Evolutionary conservation across 2,329 filamentous ascomycete species (phyloP).

Genomic region (Exophiala phaeomuriformis): DNA sequence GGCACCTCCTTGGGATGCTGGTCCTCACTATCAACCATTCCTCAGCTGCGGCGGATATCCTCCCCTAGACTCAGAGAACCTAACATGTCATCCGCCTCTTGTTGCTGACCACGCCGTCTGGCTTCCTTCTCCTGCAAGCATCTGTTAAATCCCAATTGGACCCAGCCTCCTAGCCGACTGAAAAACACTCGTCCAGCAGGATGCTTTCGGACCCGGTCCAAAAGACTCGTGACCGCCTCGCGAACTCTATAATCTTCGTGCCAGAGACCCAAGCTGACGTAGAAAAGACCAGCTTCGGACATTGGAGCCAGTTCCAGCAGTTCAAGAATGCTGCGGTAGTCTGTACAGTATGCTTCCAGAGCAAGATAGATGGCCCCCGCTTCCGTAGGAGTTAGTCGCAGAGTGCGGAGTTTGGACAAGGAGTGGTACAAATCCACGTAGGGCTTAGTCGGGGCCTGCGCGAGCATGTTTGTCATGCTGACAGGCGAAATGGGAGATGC

Average conservation of each 20-base stretch:
- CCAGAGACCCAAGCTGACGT: constrained; percentile 82
- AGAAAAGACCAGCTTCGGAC: constrained; percentile 81
- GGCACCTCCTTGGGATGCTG: neutral
- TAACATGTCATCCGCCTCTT: constrained; percentile 12
- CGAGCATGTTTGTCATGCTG: constrained; percentile 52
- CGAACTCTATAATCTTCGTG: constrained; percentile 79
- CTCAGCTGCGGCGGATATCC: constrained; percentile 13
- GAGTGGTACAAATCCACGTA: constrained; percentile 85
- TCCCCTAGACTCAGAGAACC: constrained; percentile 4
- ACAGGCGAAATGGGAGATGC: constrained; percentile 34
- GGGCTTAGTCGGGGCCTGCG: constrained; percentile 47
- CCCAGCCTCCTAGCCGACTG: constrained; percentile 75
- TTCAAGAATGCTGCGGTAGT: constrained; percentile 79
- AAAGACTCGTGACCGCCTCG: constrained; percentile 64
- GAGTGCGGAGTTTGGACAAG: constrained; percentile 78
- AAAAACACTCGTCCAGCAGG: constrained; percentile 93
- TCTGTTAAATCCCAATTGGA: constrained; percentile 76
- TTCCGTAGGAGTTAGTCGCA: constrained; percentile 68
- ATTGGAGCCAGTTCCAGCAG: constrained; percentile 76
- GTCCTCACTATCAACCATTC: neutral
- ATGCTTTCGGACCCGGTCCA: constrained; percentile 77
- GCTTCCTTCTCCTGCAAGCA: constrained; percentile 58
- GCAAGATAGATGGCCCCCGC: constrained; percentile 80
- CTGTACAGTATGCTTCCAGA: constrained; percentile 65
- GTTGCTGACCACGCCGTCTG: constrained; percentile 9